These are phyloP conservation scores for Chalciporus pseudorubinellus DNA, from an alignment of 768 basidiomycete genomes.

Conservation along the genomic window DNA sequence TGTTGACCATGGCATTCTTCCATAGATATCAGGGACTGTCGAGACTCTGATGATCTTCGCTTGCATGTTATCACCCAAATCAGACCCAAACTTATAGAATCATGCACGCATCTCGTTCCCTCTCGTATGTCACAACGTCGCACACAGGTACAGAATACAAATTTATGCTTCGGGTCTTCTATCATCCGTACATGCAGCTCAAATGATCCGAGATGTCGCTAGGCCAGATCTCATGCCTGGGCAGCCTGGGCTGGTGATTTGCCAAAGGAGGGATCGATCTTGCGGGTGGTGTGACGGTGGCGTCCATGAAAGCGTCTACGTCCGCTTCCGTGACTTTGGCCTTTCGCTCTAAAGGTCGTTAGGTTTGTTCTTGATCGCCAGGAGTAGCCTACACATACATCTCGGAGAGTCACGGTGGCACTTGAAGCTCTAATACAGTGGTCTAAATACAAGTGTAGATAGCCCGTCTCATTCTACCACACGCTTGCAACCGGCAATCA, in stretches of 20 bases:
- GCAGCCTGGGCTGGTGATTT: slow-evolving; percentile 27
- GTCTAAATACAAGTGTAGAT: neutral
- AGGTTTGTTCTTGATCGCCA: neutral
- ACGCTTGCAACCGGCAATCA: no score
- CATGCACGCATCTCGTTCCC: slow-evolving; percentile 3
- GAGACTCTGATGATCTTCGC: no score
- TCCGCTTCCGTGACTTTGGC: slow-evolving; percentile 77
- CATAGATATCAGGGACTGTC: neutral
- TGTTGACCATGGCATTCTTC: slow-evolving; percentile 13
- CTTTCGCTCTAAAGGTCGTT: slow-evolving; percentile 54
- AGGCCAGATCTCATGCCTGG: neutral
- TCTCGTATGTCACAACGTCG: slow-evolving; percentile 1
- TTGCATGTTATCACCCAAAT: no score
- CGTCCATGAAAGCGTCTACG: slow-evolving; percentile 77
- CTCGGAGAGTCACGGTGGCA: no score
- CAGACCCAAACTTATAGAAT: no score
- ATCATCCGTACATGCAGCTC: neutral
- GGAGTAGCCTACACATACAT: slow-evolving; percentile 39
- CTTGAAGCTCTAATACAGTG: no score
- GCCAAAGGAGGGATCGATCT: slow-evolving; percentile 61
- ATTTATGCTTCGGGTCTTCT: slow-evolving; percentile 3
- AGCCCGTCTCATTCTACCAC: neutral
- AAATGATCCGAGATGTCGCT: neutral
- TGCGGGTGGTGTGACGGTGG: no score
- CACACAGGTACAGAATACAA: neutral